Evolutionary conservation across 176 grass and related monocot species (phyloP).

Genomic region (Aechmea fasciata): DNA sequence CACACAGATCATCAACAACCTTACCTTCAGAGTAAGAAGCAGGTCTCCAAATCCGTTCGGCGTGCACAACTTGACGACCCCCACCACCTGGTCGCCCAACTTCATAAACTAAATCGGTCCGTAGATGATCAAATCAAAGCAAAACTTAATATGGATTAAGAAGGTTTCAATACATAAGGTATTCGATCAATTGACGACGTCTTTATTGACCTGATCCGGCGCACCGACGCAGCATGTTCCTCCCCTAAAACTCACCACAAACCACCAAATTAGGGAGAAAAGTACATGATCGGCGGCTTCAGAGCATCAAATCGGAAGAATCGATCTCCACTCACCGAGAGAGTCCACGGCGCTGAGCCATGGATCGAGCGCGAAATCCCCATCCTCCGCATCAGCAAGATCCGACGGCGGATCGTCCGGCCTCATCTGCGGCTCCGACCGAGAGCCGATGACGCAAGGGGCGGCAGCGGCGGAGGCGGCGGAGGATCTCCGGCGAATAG

Average conservation of each 20-base stretch:
- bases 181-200: conserved; percentile 25
- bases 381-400: conserved; percentile 16
- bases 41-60: conserved; percentile 66
- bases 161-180: conserved; percentile 11
- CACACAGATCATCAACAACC: background rate
- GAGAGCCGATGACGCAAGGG: background rate
- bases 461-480: too few relatives aligned
- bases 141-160: background rate
- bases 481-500: conserved; percentile 18
- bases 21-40: conserved; percentile 54
- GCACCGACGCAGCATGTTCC: background rate
- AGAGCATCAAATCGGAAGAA: background rate
- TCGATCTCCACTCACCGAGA: conserved; percentile 37
- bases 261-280: background rate
- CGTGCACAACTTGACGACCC: conserved; percentile 42
- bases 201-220: conserved; percentile 21
- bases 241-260: conserved; percentile 14
- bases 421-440: background rate
- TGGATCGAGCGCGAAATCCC: conserved; percentile 49
- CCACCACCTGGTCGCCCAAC: conserved; percentile 43
- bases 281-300: background rate
- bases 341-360: conserved; percentile 52
- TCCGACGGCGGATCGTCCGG: background rate
- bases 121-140: background rate
- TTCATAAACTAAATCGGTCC: background rate